Base-by-base conservation (phyloP, 116 monocot species). In the Zostera marina region DNA sequence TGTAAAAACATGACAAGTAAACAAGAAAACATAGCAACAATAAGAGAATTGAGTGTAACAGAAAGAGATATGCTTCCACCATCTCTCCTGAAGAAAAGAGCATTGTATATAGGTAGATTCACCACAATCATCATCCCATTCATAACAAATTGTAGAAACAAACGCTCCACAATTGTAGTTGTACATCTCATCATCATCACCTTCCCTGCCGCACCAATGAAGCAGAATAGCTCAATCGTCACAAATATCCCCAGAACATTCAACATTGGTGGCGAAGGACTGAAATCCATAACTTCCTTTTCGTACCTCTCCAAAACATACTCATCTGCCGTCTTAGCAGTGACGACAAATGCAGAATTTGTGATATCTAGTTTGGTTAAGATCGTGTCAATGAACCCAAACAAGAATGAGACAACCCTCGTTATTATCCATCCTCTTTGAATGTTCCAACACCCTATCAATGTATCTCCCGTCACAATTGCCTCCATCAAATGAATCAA, bases 361-460 rank as follows among this genome's bases (percentile, higher is more conserved):
- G 24, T 16, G 7, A 72, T 1, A 11, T 72, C 80, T 0, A 85
- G 26, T 0, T 57, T 40, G 25, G 63, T 70, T 5, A 70, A 43
- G 8, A 72, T 10, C 52, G 61, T 56, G 61, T 81, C 81, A 0
- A 73, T 41, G 41, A 62, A 9, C 4, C 53, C 81, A 22, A 67
- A 81, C 6, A 66, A 70, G 57, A 73, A 86, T 0, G 78, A 75
- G 12, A 75, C 54, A 3, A 52, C 25, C 41, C 85, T 70, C 57
- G 56, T 81, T 9, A 68, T 44, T 9, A 81, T 44, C 81, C 85
- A 86, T 59, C 75, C 76, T 46, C 85, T 72, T 25, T 68, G 63
- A 59, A 62, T 63, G 44, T 87, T 87, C 76, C 81, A 81, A 81
- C 82, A 87, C 12, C 62, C 76, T 47, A 45, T 66, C 0, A 66